phyloP scores from a whole-genome alignment of 78 protist genomes.

The Dictyostelium brefeldianum region DNA sequence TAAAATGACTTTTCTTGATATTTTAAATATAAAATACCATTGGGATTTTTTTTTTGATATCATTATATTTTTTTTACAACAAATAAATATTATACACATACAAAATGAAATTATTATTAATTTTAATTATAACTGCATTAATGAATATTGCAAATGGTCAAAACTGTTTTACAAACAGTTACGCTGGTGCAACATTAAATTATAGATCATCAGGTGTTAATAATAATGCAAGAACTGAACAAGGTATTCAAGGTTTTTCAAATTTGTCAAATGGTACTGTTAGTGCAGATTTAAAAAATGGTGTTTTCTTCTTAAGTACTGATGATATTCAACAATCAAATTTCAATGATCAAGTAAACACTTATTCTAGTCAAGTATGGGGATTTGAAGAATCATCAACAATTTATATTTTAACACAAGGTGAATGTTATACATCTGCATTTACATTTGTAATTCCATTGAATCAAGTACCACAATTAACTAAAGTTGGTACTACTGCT shows the following conservation, averaged over 20 bases:
- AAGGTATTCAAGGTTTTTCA: not conserved
- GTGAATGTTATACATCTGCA: not conserved
- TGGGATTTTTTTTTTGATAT: no score
- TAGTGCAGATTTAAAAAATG: not conserved
- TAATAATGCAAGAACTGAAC: no score
- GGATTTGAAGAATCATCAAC: not conserved
- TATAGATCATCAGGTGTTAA: not conserved
- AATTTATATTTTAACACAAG: not conserved
- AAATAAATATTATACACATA: no score
- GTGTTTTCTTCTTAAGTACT: not conserved
- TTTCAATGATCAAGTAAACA: not conserved
- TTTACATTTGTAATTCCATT: not conserved
- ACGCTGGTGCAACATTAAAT: not conserved
- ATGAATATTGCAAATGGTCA: not conserved
- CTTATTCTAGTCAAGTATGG: not conserved
- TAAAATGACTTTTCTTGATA: no score
- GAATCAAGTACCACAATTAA: not conserved
- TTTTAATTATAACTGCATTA: not conserved
- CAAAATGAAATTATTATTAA: not conserved
- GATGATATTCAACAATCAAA: not conserved
- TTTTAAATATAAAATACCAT: no score
- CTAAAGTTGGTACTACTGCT: not conserved
- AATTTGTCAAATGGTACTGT: not conserved
- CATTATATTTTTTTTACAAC: no score
- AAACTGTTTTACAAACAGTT: not conserved